Base-by-base conservation (phyloP, 78 protist genomes). In the Dictyostelium firmibasis region DNA sequence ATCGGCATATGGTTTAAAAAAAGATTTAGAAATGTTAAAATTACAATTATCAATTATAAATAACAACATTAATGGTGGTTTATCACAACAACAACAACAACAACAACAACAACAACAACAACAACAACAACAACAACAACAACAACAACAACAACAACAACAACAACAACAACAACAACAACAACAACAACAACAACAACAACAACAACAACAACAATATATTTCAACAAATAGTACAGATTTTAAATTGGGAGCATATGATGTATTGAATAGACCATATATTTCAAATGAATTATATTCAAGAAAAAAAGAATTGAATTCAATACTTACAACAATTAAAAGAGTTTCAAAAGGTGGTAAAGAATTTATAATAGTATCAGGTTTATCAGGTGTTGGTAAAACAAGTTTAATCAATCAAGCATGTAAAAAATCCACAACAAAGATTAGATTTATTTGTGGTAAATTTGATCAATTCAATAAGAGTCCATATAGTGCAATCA, bases 371-470 rank as follows among this genome's bases (percentile, higher is more conserved):
- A 60, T 92, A 8, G 95, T 92, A 1, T 83, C 91, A 31, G 95
- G 95, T 31, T 87, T 92, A 16, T 83, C 91, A 31, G 95, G 95
- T 11, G 89, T 92, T 41, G 95, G 95, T 64, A 92, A 92, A 25
- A 92, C 95, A 9, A 70, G 84, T 13, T 67, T 92, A 33, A 83
- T 92, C 41, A 83, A 92, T 41, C 38, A 70, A 35, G 76, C 84
- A 5, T 74, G 84, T 25, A 92, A 83, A 33, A 83, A 83, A 35
- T 31, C 86, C 33, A 81, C 60, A 4, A 25, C 62, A 10, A 87
- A 87, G 18, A 50, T 84, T 4, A 41, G 91, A 62, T 92, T 92
- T 35, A 76, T 92, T 4, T 18, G 60, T 47, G 95, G 95, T 31
- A 92, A 92, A 64, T 77, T 83, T 25, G 95, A 92, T 83, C 91